Percentiles rank a stretch among this genome's conserved stretches.
Evolutionary conservation across 192 early-diverging fungal species (phyloP).

Genomic region (Pilobolus umbonatus): DNA sequence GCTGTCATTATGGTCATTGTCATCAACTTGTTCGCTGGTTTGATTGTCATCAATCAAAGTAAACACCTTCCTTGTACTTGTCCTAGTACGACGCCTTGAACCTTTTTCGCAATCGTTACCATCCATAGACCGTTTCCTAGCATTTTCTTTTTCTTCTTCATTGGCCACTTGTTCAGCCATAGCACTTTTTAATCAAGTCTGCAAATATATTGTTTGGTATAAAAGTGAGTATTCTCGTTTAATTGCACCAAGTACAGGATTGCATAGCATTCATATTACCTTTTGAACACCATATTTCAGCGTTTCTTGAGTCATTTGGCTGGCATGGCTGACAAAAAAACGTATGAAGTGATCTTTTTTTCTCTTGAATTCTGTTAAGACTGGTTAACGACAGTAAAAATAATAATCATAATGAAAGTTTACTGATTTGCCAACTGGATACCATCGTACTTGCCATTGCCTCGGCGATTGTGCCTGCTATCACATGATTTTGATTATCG

Average conservation of each 20-base stretch:
- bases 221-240: constrained; percentile 11
- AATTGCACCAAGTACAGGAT: constrained; percentile 1
- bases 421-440: constrained; percentile 1
- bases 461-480: constrained; percentile 2
- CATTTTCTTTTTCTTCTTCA: constrained; percentile 10
- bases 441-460: constrained; percentile 1
- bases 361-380: constrained; percentile 1
- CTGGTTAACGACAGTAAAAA: constrained; percentile 6
- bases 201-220: constrained; percentile 6
- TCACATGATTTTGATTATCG: constrained; percentile 9
- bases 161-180: constrained; percentile 12
- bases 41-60: constrained; percentile 6
- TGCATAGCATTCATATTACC: constrained; percentile 11
- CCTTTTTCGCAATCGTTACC: constrained; percentile 7
- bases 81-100: constrained; percentile 5
- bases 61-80: constrained; percentile 9
- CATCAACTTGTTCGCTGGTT: background rate
- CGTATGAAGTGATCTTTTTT: background rate
- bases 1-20: constrained; percentile 2
- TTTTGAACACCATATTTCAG: constrained; percentile 14
- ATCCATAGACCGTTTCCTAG: constrained; percentile 7
- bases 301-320: constrained; percentile 6
- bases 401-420: constrained; percentile 2
- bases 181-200: constrained; percentile 7
- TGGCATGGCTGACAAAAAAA: constrained; percentile 5